Conservation (phyloP, 305 asterid genomes). For the Fraxinus floribunda region DNA sequence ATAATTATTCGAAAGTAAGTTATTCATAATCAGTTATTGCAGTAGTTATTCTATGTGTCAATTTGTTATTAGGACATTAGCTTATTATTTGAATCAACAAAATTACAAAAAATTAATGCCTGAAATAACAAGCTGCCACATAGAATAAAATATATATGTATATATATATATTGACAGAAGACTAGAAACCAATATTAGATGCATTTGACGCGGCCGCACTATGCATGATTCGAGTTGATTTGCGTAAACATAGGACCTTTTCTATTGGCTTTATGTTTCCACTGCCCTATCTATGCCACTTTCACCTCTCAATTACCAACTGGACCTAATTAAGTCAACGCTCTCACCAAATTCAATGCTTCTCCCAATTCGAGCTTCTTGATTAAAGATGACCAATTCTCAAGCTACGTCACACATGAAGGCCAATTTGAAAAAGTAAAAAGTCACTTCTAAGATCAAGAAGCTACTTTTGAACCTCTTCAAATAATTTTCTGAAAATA, state of each 20-base stretch:
- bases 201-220: slow-evolving; percentile 16
- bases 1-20: not conserved
- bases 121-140: too few species aligned
- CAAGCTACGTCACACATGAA: not conserved
- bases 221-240: slow-evolving; percentile 14
- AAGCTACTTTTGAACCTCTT: too few species aligned
- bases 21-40: too few species aligned
- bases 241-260: slow-evolving; percentile 43
- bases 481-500: too few species aligned
- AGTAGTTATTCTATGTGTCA: too few species aligned
- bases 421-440: not conserved
- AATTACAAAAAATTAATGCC: too few species aligned
- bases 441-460: too few species aligned
- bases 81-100: too few species aligned
- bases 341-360: not conserved
- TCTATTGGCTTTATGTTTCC: slow-evolving; percentile 40
- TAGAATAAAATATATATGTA: too few species aligned
- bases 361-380: not conserved
- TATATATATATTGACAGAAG: not conserved
- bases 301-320: not conserved
- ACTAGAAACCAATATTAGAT: not conserved
- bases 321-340: not conserved
- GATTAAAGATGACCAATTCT: not conserved
- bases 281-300: slow-evolving; percentile 9
- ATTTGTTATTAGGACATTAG: too few species aligned